Conservation (phyloP, 129 eudicot species). For the Chrysanthemum lavandulifolium region DNA sequence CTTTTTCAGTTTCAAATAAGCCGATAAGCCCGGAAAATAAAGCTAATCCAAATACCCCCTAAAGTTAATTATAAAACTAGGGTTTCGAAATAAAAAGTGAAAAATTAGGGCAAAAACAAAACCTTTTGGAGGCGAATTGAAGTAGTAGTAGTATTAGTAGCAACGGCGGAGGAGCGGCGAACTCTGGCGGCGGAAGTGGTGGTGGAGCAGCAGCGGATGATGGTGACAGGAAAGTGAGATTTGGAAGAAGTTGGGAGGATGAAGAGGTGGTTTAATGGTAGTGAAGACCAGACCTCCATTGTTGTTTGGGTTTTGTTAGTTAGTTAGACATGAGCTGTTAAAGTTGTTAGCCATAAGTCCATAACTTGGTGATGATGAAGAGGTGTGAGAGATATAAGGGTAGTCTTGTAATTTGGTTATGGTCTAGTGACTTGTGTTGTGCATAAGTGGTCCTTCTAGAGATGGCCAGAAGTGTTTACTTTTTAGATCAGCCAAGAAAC, state of each 20-base stretch:
- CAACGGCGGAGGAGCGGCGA: slow-evolving; percentile 33
- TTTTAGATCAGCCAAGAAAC: no score
- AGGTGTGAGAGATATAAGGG: no score
- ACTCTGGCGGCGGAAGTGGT: slow-evolving; percentile 26
- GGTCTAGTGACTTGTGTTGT: no score
- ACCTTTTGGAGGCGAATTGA: slow-evolving; percentile 78
- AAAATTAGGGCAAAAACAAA: slow-evolving; percentile 28
- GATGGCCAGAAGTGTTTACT: no score
- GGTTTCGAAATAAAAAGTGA: background rate
- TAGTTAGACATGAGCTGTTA: background rate
- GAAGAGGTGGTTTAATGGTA: slow-evolving; percentile 41
- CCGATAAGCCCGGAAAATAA: no score
- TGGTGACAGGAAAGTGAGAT: slow-evolving; percentile 11
- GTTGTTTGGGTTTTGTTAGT: background rate
- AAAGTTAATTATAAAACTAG: no score
- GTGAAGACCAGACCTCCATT: slow-evolving; percentile 42
- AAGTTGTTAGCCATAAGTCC: no score
- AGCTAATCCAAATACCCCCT: no score
- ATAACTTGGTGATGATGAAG: no score
- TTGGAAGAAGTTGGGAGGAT: slow-evolving; percentile 18
- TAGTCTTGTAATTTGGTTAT: no score
- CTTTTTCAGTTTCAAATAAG: no score
- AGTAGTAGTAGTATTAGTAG: slow-evolving; percentile 40
- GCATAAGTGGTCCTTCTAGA: no score
- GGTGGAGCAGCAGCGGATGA: slow-evolving; percentile 45